Conservation (phyloP, 1,284 basidiomycete genomes). For the Hemileia vastatrix region DNA sequence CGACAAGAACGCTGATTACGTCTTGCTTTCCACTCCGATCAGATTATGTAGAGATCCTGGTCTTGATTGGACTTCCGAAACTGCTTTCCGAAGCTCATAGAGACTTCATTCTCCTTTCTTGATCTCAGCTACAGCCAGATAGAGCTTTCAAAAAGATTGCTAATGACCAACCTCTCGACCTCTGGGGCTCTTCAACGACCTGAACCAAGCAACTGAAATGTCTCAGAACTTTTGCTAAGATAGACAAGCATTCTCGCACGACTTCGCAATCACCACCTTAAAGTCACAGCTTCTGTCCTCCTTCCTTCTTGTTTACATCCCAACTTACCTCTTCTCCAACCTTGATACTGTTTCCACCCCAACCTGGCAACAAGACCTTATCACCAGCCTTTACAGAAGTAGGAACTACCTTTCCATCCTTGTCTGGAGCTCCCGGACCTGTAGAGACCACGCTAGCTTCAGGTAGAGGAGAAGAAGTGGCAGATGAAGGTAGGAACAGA, state of each 20-base stretch:
- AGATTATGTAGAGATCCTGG: neutral
- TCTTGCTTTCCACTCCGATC: neutral
- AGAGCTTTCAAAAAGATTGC: neutral
- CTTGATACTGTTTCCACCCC: constrained; percentile 93
- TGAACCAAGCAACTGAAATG: neutral
- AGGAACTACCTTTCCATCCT: constrained; percentile 67
- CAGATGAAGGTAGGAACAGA: constrained; percentile 82
- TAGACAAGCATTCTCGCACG: neutral
- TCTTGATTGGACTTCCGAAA: too few species aligned
- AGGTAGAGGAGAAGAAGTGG: constrained; percentile 71
- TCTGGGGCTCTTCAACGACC: neutral
- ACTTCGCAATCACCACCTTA: too few species aligned
- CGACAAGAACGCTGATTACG: too few species aligned
- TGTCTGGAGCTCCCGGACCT: constrained; percentile 81
- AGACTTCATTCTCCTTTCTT: too few species aligned
- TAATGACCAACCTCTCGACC: neutral
- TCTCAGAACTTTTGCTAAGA: neutral
- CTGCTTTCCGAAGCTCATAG: too few species aligned
- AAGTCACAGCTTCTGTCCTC: neutral
- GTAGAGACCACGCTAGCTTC: constrained; percentile 94
- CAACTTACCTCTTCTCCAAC: constrained; percentile 88
- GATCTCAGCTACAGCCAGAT: neutral
- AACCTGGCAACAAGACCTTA: constrained; percentile 82
- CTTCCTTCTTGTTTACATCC: too few species aligned
- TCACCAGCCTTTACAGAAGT: constrained; percentile 77